Evolutionary conservation across 805 yeast species (phyloP), one percentile per base, ranked within the genome.

Genomic region (Nadsonia fulvescens): DNA sequence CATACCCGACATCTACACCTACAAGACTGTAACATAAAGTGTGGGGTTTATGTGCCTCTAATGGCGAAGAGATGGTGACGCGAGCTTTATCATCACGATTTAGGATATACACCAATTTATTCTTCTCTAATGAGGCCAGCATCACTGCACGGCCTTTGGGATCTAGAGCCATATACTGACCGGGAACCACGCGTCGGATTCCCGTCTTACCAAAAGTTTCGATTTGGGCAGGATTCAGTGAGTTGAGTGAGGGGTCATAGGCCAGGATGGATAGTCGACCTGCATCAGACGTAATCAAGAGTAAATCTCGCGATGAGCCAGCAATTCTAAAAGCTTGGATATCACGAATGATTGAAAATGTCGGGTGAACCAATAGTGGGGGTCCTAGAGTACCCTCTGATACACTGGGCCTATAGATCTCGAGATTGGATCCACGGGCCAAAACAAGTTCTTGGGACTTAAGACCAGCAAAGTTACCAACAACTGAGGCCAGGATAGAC

Each of bases 191-290:
- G 36, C 93, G 54, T 29, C 92, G 56, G 11, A 81, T 50, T 0
- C 93, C 93, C 12, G 75, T 59, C 43, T 81, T 76, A 23, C 70
- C 63, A 36, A 63, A 68, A 1, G 92, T 74, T 36, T 73, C 82
- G 1, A 61, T 28, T 6, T 73, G 56, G 15, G 61, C 49, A 12
- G 54, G 37, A 15, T 42, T 50, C 30, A 70, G 67, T 24, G 39
- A 45, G 12, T 42, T 36, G n/a, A 53, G 40, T 3, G 42, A 43
- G 2, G 47, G 40, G 17, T 57, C 47, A 31, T 62, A 59, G 29
- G 66, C 63, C 7, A 70, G 47, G 1, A 77, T 42, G 0, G 67
- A 53, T 12, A 82, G 34, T 32, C 67, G 66, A 0, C 95, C 95
- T 2, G 91, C 63, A 41, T 83, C 95, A 0, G 89, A 68, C 0